Evolutionary conservation across 2,329 filamentous ascomycete species (phyloP), one percentile per base, ranked within the genome.

Genomic region (Blastomyces percursus): DNA sequence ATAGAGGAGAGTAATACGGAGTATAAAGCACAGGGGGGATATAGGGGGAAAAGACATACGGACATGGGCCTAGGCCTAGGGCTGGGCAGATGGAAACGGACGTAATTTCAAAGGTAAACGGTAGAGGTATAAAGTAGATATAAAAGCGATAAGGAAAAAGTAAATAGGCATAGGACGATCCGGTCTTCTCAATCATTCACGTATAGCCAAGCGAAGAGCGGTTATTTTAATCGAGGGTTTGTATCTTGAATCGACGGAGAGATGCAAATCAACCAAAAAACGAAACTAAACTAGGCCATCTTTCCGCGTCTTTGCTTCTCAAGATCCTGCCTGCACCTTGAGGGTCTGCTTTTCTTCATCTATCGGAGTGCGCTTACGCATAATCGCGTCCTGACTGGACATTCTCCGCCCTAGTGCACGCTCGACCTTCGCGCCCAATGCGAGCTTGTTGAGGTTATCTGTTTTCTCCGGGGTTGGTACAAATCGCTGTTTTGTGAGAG

Each of bases 361-460:
- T 30, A 32, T 21, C 38, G 66, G 61, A 61, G 77, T 78, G 38
- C 78, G 84, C 66, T 88, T 85, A 82, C 94, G 92, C 75, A 90
- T 87, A 59, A 77, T 72, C 67, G 92, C 92, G 71, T 96, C 92
- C 76, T 96, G 92, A 68, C 89, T 79, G 35, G 84, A 88, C 91
- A 96, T 94, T 71, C 92, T 85, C 67, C 91, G 83, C 68, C 88
- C 88, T 62, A 96, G 84, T 27, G 92, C 91, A 64, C 92, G 86
- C 74, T 96, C 91, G 50, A 96, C 84, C 79, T 96, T 96, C 64
- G 91, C 91, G 57, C 91, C 89, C 60, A 96, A 83, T 46, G 91
- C 91, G 63, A 96, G 83, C 79, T 95, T 95, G 79, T 86, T 87
- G 76, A 96, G 81, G 73, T 88, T 87, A 70, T 90, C 89, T 24